phyloP scores from a whole-genome alignment of 176 grass and related monocot genomes.

The Avena eriantha region DNA sequence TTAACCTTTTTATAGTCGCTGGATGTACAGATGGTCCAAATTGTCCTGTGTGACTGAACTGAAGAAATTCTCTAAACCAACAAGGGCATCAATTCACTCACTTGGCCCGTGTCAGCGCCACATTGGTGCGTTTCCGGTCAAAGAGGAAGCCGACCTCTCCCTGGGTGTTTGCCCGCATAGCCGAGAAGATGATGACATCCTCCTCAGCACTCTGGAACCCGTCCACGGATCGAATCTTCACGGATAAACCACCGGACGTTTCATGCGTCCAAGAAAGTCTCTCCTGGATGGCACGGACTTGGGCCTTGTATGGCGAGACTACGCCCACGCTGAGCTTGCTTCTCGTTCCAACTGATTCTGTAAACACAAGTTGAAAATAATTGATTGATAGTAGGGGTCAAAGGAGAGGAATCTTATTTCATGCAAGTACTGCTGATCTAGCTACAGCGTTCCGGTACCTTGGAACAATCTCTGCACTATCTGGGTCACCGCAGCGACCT shows the following conservation, averaged over 20 bases:
- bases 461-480: constrained; percentile 42
- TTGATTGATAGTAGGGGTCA: too few species aligned
- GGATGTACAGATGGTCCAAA: not conserved
- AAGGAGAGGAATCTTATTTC: not conserved
- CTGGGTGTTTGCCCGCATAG: constrained; percentile 51
- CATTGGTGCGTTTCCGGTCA: constrained; percentile 49
- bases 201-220: constrained; percentile 78
- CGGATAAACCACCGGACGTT: constrained; percentile 5
- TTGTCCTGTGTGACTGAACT: not conserved
- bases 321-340: constrained; percentile 40
- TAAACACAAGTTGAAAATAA: too few species aligned
- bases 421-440: not conserved
- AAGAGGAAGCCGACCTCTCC: constrained; percentile 61
- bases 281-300: constrained; percentile 53
- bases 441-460: constrained; percentile 27
- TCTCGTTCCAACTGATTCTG: constrained; percentile 18
- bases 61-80: not conserved
- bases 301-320: constrained; percentile 58
- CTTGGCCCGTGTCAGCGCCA: constrained; percentile 62
- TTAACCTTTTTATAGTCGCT: not conserved
- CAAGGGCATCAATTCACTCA: not conserved
- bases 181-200: constrained; percentile 65
- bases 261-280: constrained; percentile 35
- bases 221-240: constrained; percentile 70
- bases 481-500: too few species aligned